Percentiles rank a stretch among this genome's conserved stretches.
Conservation (phyloP, 208 protist genomes). For the Trypanosoma platydactyli region DNA sequence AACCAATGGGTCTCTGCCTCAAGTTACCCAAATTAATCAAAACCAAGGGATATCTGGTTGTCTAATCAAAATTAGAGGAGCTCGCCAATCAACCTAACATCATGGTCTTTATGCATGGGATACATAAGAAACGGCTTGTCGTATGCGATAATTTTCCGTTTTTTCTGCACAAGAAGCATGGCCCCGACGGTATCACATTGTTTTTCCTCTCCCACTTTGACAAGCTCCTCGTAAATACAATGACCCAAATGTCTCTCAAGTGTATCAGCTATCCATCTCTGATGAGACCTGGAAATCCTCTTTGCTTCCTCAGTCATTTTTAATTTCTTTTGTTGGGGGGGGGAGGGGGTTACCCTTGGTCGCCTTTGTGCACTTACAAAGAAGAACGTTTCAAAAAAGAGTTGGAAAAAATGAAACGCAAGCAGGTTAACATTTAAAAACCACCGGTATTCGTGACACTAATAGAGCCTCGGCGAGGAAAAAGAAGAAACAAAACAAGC, state of each 20-base stretch:
- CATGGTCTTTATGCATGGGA: constrained; percentile 19
- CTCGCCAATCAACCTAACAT: constrained; percentile 10
- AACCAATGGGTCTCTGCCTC: too few relatives aligned
- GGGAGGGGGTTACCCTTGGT: too few relatives aligned
- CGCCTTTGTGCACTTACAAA: too few relatives aligned
- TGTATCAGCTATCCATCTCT: constrained; percentile 18
- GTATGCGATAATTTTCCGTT: constrained; percentile 11
- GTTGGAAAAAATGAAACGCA: constrained; percentile 13
- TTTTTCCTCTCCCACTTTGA: constrained; percentile 16
- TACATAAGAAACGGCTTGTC: constrained; percentile 16
- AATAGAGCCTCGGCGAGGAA: neutral
- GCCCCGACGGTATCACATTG: constrained; percentile 17
- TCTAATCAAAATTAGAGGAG: constrained; percentile 1
- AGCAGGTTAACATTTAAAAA: neutral
- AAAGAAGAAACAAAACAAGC: neutral
- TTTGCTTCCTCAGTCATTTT: constrained; percentile 21
- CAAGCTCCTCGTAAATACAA: constrained; percentile 12
- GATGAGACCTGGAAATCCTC: constrained; percentile 8
- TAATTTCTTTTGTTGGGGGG: too few relatives aligned
- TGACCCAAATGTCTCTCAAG: neutral
- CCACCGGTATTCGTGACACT: neutral
- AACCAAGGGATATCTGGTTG: neutral
- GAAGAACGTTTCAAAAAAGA: too few relatives aligned
- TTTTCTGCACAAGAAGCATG: constrained; percentile 16
- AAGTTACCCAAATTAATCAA: neutral